Evolutionary conservation across 495 filamentous ascomycete genomes (phyloP), one percentile per base, ranked within the genome.

Genomic region (Penicillium arizonense): DNA sequence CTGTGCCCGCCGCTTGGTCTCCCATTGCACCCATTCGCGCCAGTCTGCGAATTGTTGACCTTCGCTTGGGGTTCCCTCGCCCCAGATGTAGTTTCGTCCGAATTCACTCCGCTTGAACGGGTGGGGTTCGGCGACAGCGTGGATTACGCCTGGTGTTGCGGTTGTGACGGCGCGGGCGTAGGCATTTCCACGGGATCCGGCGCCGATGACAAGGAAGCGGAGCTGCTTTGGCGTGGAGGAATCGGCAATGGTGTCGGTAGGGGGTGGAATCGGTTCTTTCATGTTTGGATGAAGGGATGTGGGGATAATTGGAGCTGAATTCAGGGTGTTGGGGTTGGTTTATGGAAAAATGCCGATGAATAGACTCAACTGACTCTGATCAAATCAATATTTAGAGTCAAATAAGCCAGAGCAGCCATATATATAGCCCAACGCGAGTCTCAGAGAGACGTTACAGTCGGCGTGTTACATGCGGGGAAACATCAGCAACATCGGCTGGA

Each of bases 41-140:
- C 91, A 97, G 57, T 83, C 82, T 1, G 54, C 52, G 61, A 96
- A 97, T 40, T 78, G 74, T 37, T 90, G 79, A 0, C 82, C 80
- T 6, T 78, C 73, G 4, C 67, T 62, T 1, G 81, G 72, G 2
- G 64, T 55, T 0, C 58, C 53, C 6, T 52, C 46, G 23, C 78
- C 81, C 87, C 87, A 90, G 52, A 93, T 87, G 67, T 84, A 88
- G 40, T 74, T 82, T 26, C 67, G 65, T 9, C 85, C 85, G 47
- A 96, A 84, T 3, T 79, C 70, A 14, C 76, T 69, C 5, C 94
- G 81, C 65, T 96, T 95, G 64, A 83, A 91, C 3, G 75, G 69
- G 47, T 90, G 77, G 0, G 94, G 93, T 59, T 98, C 94, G 13
- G 87, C 88, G 30, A 98, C 82, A 30, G 90, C 87, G 8, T 80